phyloP scores from a whole-genome alignment of 176 grass and related monocot species.

The Oryza officinalis region DNA sequence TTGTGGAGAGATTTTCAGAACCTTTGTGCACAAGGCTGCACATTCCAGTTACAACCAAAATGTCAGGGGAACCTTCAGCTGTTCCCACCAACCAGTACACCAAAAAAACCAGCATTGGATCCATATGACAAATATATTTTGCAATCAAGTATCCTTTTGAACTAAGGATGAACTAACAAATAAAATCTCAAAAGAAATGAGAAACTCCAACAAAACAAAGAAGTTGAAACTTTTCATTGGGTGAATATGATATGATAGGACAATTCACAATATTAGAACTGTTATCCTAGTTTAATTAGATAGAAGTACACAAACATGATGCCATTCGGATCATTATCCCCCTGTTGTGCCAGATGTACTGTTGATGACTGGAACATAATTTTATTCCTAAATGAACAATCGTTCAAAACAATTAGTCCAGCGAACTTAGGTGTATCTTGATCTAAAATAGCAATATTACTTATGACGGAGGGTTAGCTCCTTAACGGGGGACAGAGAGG shows the following conservation, averaged over 20 bases:
- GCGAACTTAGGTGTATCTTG: background rate
- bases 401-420: background rate
- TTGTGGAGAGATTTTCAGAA: background rate
- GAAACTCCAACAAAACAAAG: background rate
- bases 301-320: background rate
- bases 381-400: background rate
- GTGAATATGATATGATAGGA: background rate
- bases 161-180: background rate
- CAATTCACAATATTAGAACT: constrained; percentile 2
- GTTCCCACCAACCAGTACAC: background rate
- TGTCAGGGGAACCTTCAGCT: background rate
- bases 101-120: background rate
- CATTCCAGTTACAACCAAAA: background rate
- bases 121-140: background rate
- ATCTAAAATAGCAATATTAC: constrained; percentile 4
- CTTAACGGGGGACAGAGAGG: too few species aligned
- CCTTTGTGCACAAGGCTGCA: background rate
- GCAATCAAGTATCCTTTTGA: background rate
- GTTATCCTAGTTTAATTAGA: constrained; percentile 2
- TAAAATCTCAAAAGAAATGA: background rate
- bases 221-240: background rate
- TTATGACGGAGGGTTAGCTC: too few species aligned
- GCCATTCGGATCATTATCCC: background rate
- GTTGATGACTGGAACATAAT: background rate
- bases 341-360: background rate